Conservation (phyloP, 441 rosid genomes). For the Adansonia madagascariensis region DNA sequence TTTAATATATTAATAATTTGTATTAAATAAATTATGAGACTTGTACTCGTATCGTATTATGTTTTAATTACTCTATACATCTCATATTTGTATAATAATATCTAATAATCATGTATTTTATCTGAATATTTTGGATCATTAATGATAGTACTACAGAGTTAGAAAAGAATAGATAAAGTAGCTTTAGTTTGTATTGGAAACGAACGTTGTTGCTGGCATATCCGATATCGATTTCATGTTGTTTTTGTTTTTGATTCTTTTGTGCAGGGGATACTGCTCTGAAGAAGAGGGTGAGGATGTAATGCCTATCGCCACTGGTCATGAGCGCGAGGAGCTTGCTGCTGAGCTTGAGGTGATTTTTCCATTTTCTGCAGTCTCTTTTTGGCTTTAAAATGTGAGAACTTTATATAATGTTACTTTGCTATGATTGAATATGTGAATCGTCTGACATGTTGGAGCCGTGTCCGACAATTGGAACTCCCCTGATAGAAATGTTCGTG, state of each 20-base stretch:
- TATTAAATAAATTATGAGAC: too few species aligned
- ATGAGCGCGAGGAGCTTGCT: constrained; percentile 85
- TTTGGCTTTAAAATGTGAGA: background rate
- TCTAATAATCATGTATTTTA: too few species aligned
- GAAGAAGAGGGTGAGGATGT: constrained; percentile 74
- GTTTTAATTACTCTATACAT: too few species aligned
- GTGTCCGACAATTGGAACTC: too few species aligned
- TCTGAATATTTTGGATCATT: too few species aligned
- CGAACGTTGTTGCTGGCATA: background rate
- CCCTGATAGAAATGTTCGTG: too few species aligned
- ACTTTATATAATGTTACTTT: background rate
- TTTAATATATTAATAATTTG: too few species aligned
- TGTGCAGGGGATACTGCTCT: constrained; percentile 46
- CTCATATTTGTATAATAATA: too few species aligned
- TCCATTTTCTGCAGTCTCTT: background rate
- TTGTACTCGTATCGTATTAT: too few species aligned
- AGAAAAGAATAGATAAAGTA: background rate
- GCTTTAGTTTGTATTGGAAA: background rate
- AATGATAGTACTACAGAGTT: background rate
- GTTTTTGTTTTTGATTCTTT: constrained; percentile 13
- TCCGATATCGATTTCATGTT: background rate
- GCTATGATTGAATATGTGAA: too few species aligned
- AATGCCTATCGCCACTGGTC: constrained; percentile 92
- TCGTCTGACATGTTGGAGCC: too few species aligned
- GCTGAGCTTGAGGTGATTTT: constrained; percentile 68